These are phyloP conservation scores for Tylopilus sp. DNA, from an alignment of 768 basidiomycete species.

Conservation along the genomic window DNA sequence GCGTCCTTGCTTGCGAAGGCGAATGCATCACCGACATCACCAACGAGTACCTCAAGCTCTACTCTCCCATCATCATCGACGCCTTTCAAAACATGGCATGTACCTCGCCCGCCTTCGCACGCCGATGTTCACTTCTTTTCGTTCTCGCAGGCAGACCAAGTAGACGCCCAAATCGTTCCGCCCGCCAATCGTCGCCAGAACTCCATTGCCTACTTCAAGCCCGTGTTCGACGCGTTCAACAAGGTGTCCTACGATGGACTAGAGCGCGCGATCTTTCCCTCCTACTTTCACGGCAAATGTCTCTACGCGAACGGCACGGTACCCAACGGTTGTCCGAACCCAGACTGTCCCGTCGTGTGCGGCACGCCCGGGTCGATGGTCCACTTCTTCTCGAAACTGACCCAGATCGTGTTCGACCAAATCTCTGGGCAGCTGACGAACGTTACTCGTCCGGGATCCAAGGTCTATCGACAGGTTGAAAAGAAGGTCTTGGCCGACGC, in stretches of 20 bases:
- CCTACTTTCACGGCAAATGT: constrained; percentile 78
- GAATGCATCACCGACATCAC: constrained; percentile 64
- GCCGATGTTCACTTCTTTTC: background rate
- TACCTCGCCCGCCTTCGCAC: background rate
- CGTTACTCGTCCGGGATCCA: constrained; percentile 37
- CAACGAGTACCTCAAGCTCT: constrained; percentile 50
- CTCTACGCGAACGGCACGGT: constrained; percentile 48
- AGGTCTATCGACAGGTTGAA: constrained; percentile 43
- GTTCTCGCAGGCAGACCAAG: constrained; percentile 33
- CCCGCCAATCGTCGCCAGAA: constrained; percentile 18
- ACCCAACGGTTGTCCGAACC: constrained; percentile 72
- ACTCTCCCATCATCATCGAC: constrained; percentile 39
- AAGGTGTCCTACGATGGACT: constrained; percentile 42
- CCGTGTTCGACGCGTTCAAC: constrained; percentile 47
- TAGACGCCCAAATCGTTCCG: constrained; percentile 34
- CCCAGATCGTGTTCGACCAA: constrained; percentile 46
- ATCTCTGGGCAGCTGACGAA: constrained; percentile 35
- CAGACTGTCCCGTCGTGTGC: constrained; percentile 74
- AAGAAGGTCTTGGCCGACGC: constrained; percentile 39
- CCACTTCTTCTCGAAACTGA: constrained; percentile 56
- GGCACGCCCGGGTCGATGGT: constrained; percentile 80
- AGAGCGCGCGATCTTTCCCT: constrained; percentile 59
- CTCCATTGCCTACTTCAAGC: constrained; percentile 39
- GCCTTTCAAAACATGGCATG: constrained; percentile 45
- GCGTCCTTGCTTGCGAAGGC: constrained; percentile 62